phyloP scores from a whole-genome alignment of 129 eudicot genomes.

The Helichrysum umbraculigerum region DNA sequence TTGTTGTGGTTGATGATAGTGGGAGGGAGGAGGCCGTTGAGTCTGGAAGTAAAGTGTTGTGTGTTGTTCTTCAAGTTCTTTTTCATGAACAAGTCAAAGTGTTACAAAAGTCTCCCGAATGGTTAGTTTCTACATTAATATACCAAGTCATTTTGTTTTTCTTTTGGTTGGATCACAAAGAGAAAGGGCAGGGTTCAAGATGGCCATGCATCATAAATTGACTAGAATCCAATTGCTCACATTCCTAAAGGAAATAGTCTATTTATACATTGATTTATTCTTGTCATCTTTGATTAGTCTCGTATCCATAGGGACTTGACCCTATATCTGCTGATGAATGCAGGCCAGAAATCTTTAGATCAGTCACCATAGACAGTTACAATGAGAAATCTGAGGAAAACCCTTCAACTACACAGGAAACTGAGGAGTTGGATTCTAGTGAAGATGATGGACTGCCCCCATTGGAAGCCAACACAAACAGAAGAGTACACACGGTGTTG shows the following conservation, averaged over 20 bases:
- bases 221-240: background rate
- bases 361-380: constrained; percentile 28
- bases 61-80: constrained; percentile 82
- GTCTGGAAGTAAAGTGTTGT: constrained; percentile 79
- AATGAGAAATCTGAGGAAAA: constrained; percentile 25
- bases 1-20: constrained; percentile 89
- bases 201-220: background rate
- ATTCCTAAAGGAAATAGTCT: background rate
- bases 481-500: constrained; percentile 51
- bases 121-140: constrained; percentile 44
- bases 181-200: constrained; percentile 4
- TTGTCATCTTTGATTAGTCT: background rate
- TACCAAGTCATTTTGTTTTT: background rate
- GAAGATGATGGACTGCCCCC: constrained; percentile 93
- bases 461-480: constrained; percentile 73
- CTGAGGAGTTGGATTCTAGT: constrained; percentile 43
- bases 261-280: background rate
- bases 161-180: background rate
- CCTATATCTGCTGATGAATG: constrained; percentile 20
- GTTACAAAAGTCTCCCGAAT: constrained; percentile 69
- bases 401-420: constrained; percentile 36
- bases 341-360: constrained; percentile 72
- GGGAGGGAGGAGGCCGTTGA: constrained; percentile 85
- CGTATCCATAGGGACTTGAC: background rate
- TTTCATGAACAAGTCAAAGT: constrained; percentile 67